A percentile compares a stretch with the other conserved stretches of the same genome.
phyloP scores from a whole-genome alignment of 805 yeast species.

The Starmera caribaea region DNA sequence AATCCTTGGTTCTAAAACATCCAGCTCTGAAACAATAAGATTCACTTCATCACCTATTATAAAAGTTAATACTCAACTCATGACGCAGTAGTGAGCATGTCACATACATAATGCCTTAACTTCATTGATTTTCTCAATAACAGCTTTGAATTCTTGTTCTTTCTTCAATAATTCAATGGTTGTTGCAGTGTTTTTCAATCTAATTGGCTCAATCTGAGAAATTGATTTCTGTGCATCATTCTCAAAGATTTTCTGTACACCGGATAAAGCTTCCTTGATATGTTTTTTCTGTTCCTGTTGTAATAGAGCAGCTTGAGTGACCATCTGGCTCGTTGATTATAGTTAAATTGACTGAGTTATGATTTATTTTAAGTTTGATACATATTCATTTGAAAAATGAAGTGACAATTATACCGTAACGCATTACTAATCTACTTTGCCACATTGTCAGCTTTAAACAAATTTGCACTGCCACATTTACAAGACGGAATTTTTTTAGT shows the following conservation, averaged over 20 bases:
- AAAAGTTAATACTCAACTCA: too few relatives aligned
- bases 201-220: conserved; percentile 1
- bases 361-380: too few relatives aligned
- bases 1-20: conserved; percentile 24
- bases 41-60: neutral
- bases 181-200: neutral
- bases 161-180: neutral
- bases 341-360: too few relatives aligned
- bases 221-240: conserved; percentile 24
- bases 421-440: too few relatives aligned
- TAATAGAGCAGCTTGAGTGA: too few relatives aligned
- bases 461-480: too few relatives aligned
- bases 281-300: conserved; percentile 1
- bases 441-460: too few relatives aligned
- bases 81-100: too few relatives aligned
- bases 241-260: conserved; percentile 23
- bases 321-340: neutral
- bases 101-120: neutral
- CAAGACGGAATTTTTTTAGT: too few relatives aligned
- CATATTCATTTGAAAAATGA: too few relatives aligned
- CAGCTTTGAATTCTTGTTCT: neutral
- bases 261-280: conserved; percentile 18
- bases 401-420: too few relatives aligned
- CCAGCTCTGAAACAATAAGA: conserved; percentile 7
- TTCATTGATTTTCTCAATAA: neutral